These are phyloP conservation scores for Xylaria bambusicola DNA, from an alignment of 495 filamentous ascomycete genomes.

Conservation along the genomic window DNA sequence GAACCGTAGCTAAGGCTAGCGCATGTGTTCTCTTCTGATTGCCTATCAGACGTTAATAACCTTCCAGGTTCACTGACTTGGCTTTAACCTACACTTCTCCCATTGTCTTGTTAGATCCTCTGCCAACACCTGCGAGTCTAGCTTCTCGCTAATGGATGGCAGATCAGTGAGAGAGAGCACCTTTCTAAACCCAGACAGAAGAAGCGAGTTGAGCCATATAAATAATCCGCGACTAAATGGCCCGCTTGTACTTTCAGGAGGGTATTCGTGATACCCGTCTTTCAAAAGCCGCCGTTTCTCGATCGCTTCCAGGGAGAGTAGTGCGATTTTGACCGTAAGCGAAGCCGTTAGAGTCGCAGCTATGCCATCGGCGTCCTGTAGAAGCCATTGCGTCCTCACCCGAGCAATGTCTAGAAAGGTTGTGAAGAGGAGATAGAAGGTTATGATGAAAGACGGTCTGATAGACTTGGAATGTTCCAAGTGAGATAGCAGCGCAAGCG, in stretches of 20 bases:
- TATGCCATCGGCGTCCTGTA: slow-evolving; percentile 12
- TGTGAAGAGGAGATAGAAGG: slow-evolving; percentile 57
- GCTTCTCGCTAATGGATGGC: slow-evolving; percentile 48
- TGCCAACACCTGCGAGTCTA: slow-evolving; percentile 44
- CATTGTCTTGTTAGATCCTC: slow-evolving; percentile 35
- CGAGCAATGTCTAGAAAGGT: slow-evolving; percentile 56
- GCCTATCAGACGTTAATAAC: slow-evolving; percentile 1
- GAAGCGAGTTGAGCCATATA: slow-evolving; percentile 45
- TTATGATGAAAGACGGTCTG: slow-evolving; percentile 56
- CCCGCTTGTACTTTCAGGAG: slow-evolving; percentile 39
- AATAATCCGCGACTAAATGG: slow-evolving; percentile 39
- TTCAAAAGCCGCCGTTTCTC: slow-evolving; percentile 55
- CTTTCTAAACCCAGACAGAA: slow-evolving; percentile 32
- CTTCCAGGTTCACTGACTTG: background rate
- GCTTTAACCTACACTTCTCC: slow-evolving; percentile 25
- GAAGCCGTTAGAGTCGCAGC: slow-evolving; percentile 25
- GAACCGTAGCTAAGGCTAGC: slow-evolving; percentile 17
- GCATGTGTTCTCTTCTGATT: slow-evolving; percentile 15
- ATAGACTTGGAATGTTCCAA: slow-evolving; percentile 42
- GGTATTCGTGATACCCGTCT: slow-evolving; percentile 36
- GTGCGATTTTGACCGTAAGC: slow-evolving; percentile 29
- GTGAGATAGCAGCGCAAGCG: slow-evolving; percentile 41
- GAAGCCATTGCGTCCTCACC: slow-evolving; percentile 47
- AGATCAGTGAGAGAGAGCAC: slow-evolving; percentile 37
- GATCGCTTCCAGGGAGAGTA: slow-evolving; percentile 53